Evolutionary conservation across 176 grass and related monocot genomes (phyloP).

Genomic region (Saccharum spontaneum): DNA sequence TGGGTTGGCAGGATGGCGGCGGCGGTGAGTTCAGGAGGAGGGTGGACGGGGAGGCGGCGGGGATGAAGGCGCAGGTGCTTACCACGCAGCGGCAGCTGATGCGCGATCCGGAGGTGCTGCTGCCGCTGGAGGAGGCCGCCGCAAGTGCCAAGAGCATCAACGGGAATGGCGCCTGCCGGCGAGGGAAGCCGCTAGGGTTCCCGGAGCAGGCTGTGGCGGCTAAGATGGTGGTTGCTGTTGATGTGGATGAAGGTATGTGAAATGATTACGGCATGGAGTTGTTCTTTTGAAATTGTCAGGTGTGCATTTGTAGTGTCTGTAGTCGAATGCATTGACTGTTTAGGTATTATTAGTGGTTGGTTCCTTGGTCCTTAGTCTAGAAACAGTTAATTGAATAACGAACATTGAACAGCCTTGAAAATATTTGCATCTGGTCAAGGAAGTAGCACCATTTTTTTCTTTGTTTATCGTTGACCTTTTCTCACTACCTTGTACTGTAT

Average conservation of each 20-base stretch:
- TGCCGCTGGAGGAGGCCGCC: slow-evolving; percentile 42
- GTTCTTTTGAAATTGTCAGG: not conserved
- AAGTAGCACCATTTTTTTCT: not conserved
- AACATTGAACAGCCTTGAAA: not conserved
- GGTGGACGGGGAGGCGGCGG: slow-evolving; percentile 33
- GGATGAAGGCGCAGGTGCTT: slow-evolving; percentile 42
- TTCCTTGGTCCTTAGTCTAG: not conserved
- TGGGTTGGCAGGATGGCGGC: slow-evolving; percentile 35
- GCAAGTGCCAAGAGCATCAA: slow-evolving; percentile 28
- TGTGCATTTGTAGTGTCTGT: not conserved
- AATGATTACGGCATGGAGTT: not conserved
- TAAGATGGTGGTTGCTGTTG: slow-evolving; percentile 93
- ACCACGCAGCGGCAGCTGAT: slow-evolving; percentile 46
- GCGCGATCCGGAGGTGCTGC: slow-evolving; percentile 38
- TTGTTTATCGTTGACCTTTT: not conserved
- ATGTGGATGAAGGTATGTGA: slow-evolving; percentile 92
- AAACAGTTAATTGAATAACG: not conserved
- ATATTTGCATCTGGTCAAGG: not conserved
- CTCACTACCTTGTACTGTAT: not conserved
- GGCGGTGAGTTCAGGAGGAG: slow-evolving; percentile 35
- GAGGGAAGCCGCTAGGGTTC: slow-evolving; percentile 53
- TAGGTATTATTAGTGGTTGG: not conserved
- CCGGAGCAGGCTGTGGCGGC: slow-evolving; percentile 24
- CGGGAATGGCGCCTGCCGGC: slow-evolving; percentile 51
- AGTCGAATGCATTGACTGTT: not conserved